Conservation (phyloP, 2,329 filamentous ascomycete genomes). For the Xylaria multiplex region DNA sequence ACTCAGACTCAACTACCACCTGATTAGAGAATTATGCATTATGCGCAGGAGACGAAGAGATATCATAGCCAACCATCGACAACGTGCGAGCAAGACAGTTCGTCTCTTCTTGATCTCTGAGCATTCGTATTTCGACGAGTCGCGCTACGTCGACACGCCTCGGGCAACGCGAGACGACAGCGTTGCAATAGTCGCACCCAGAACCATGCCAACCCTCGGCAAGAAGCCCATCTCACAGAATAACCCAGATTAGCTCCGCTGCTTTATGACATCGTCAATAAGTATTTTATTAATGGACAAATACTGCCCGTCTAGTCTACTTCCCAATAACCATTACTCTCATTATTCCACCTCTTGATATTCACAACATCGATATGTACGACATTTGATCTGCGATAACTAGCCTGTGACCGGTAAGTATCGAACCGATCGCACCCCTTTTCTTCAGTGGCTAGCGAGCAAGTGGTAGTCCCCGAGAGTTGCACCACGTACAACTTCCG, state of each 20-base stretch:
- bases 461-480: background rate
- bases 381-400: slow-evolving; percentile 12
- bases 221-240: background rate
- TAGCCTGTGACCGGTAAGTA: background rate
- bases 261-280: background rate
- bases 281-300: slow-evolving; percentile 14
- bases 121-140: slow-evolving; percentile 14
- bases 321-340: background rate
- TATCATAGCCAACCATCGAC: slow-evolving; percentile 14
- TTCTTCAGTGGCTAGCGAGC: slow-evolving; percentile 9
- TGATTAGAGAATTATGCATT: slow-evolving; percentile 17
- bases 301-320: background rate
- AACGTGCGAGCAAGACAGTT: slow-evolving; percentile 4
- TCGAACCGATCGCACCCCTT: slow-evolving; percentile 7
- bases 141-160: slow-evolving; percentile 13
- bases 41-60: slow-evolving; percentile 18
- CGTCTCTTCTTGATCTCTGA: background rate
- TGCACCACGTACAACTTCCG: slow-evolving; percentile 18
- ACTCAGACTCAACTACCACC: background rate
- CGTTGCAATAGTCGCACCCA: slow-evolving; percentile 14
- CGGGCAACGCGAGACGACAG: slow-evolving; percentile 13
- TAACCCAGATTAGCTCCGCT: background rate
- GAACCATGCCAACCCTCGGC: background rate
- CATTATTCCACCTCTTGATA: no score
- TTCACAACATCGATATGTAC: background rate